Base-by-base conservation (phyloP, 1,284 basidiomycete genomes). In the Microstroma glucosiphilum region DNA sequence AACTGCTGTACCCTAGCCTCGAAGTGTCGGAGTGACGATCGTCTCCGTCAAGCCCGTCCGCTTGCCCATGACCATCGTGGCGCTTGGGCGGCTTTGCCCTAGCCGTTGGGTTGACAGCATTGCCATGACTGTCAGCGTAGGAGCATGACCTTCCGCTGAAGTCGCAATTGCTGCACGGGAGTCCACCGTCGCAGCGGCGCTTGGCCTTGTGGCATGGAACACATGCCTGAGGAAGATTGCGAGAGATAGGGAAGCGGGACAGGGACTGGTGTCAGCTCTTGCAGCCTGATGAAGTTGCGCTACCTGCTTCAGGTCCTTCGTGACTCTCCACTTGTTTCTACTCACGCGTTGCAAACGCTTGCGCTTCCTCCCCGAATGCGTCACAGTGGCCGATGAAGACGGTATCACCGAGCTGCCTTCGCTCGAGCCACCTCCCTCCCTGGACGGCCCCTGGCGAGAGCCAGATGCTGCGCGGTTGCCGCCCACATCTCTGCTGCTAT, bases 101-200 rank as follows among this genome's bases (percentile, higher is more conserved):
- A 7, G 46, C 46, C 21, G 59, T 63, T 21, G 60, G 62, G 17
- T 60, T 55, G 19, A 58, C 40, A 23, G 59, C 23, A 12, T 62
- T 64, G 15, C 61, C 61, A n/a, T 64, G 74, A 4, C 80, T 72
- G 64, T 81, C 81, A 68, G 80, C 62, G 61, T 83, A 83, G 43
- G 80, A 70, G 65, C 82, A 83, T 2, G 78, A 70, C 46, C 80
- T 67, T 13, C 80, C 80, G 7, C 81, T 81, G 64, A 83, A 82
- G 69, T 83, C 82, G 73, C 82, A 83, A 69, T 83, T 83, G 56
- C 80, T 81, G 68, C 82, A 83, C 1, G 82, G 82, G 0, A 82
- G 80, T 56, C 82, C 82, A 19, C 82, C 82, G 65, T 83, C 82
- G 60, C 82, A 83, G 13, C 82, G 75, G 56, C 82, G 73, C 72